A percentile compares a stretch with the other conserved stretches of the same genome.
These are phyloP conservation scores for Ascobolus immersus DNA, from an alignment of 495 filamentous ascomycete genomes.

Conservation along the genomic window DNA sequence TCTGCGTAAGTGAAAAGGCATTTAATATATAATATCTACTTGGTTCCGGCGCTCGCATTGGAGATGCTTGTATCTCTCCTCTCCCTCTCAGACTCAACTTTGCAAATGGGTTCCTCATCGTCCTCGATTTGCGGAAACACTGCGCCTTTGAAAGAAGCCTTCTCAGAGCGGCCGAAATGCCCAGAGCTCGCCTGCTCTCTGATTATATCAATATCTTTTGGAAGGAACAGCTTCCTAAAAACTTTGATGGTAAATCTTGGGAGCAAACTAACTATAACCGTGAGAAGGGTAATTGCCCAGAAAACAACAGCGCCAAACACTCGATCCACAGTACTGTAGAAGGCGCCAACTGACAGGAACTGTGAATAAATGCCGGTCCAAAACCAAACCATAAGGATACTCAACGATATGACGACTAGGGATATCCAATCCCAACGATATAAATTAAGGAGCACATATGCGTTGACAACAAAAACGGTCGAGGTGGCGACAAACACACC, in stretches of 20 bases:
- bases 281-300: slow-evolving; percentile 58
- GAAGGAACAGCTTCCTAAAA: slow-evolving; percentile 78
- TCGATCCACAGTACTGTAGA: slow-evolving; percentile 55
- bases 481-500: slow-evolving; percentile 59
- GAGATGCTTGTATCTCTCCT: slow-evolving; percentile 9
- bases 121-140: too few species aligned
- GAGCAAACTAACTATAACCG: slow-evolving; percentile 50
- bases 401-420: slow-evolving; percentile 49
- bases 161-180: slow-evolving; percentile 45
- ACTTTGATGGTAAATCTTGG: slow-evolving; percentile 68
- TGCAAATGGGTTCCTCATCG: slow-evolving; percentile 1
- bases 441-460: slow-evolving; percentile 84
- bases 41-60: slow-evolving; percentile 5
- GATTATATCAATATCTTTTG: slow-evolving; percentile 82
- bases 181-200: slow-evolving; percentile 70
- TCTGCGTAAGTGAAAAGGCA: too few species aligned
- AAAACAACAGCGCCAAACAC: slow-evolving; percentile 60
- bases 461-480: slow-evolving; percentile 63
- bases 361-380: slow-evolving; percentile 88
- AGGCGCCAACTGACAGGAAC: slow-evolving; percentile 33
- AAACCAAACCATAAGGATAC: slow-evolving; percentile 70
- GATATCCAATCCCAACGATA: slow-evolving; percentile 97
- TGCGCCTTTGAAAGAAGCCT: too few species aligned
- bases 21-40: too few species aligned
- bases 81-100: slow-evolving; percentile 10